Evolutionary conservation across 2,329 filamentous ascomycete genomes (phyloP).

Genomic region (Nothophoma quercina): DNA sequence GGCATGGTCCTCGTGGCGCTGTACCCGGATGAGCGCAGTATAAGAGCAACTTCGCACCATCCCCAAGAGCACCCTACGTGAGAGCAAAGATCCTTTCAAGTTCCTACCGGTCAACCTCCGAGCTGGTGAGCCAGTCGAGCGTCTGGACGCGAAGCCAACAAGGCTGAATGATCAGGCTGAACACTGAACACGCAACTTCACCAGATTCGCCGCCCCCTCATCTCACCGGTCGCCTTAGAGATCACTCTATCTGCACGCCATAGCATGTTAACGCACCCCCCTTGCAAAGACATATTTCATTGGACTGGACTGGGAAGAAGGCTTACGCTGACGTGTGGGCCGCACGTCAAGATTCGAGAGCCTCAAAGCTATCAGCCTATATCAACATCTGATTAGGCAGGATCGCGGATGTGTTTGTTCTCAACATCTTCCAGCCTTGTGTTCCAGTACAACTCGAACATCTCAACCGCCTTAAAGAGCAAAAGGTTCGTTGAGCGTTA

Average conservation of each 20-base stretch:
- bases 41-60: background rate
- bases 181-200: slow-evolving; percentile 12
- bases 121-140: slow-evolving; percentile 14
- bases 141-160: slow-evolving; percentile 5
- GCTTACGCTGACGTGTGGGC: slow-evolving; percentile 16
- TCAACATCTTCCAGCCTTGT: background rate
- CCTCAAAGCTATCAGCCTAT: background rate
- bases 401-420: background rate
- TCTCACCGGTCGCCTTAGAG: slow-evolving; percentile 25
- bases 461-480: background rate
- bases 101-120: background rate
- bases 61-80: background rate
- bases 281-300: too few species aligned
- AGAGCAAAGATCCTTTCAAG: background rate
- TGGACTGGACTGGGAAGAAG: slow-evolving; percentile 3
- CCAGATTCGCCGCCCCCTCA: slow-evolving; percentile 2
- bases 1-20: background rate
- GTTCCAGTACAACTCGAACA: background rate
- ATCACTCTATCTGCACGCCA: slow-evolving; percentile 6
- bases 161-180: slow-evolving; percentile 29
- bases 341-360: background rate
- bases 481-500: background rate
- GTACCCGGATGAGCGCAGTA: background rate
- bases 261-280: too few species aligned
- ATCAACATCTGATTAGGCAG: background rate